Evolutionary conservation across 202 grass and related monocot species (phyloP).

Genomic region (Hordeum pubiflorum): DNA sequence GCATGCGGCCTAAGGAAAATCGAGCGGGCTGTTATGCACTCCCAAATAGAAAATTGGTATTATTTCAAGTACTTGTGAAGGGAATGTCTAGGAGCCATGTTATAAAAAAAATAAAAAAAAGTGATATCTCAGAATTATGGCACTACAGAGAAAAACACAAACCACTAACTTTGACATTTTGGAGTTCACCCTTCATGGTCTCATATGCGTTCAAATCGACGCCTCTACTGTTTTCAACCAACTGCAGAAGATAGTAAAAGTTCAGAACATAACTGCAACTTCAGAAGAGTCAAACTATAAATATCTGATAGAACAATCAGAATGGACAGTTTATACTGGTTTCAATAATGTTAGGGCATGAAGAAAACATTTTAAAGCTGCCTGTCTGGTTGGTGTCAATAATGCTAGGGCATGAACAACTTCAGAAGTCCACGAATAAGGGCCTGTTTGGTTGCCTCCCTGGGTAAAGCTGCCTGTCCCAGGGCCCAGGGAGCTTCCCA

Average conservation of each 20-base stretch:
- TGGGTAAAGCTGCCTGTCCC: too few relatives aligned
- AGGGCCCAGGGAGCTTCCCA: too few relatives aligned
- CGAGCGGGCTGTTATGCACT: not conserved
- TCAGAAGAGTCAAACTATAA: not conserved
- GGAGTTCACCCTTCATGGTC: conserved; percentile 69
- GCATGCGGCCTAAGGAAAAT: not conserved
- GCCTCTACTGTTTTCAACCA: conserved; percentile 77
- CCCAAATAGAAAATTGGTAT: not conserved
- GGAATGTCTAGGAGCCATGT: not conserved
- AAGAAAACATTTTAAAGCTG: not conserved
- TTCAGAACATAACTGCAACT: not conserved
- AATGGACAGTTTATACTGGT: not conserved
- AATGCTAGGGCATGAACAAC: not conserved
- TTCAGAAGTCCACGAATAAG: too few relatives aligned
- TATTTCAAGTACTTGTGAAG: not conserved
- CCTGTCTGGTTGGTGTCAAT: not conserved
- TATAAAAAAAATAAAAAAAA: not conserved
- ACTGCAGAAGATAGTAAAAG: conserved; percentile 40
- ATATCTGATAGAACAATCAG: not conserved
- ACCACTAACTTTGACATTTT: conserved; percentile 62
- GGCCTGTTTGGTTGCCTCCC: too few relatives aligned
- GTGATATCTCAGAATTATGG: conserved; percentile 10
- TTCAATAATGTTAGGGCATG: not conserved
- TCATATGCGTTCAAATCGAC: conserved; percentile 70
- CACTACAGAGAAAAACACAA: not conserved